phyloP scores from a whole-genome alignment of 768 basidiomycete genomes.

The Lentinula detonsa region DNA sequence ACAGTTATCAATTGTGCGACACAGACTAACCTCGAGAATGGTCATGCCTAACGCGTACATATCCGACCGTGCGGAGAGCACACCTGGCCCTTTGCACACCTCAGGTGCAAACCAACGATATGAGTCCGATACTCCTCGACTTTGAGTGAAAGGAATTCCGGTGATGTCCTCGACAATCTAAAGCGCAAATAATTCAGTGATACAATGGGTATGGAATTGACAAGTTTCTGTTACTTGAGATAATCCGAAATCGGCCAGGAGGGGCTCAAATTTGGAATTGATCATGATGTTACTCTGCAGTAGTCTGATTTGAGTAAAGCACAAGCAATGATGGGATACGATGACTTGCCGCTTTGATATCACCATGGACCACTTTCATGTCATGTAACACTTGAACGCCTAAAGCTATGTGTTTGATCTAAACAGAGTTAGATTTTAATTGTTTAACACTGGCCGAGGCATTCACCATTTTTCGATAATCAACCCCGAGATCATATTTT shows the following conservation, averaged over 20 bases:
- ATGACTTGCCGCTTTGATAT: conserved; percentile 36
- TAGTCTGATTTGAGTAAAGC: not conserved
- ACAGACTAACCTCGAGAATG: conserved; percentile 38
- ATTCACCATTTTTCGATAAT: conserved; percentile 38
- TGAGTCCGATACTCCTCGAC: conserved; percentile 37
- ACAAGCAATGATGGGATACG: not conserved
- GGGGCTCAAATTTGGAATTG: conserved; percentile 33
- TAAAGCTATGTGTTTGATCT: conserved; percentile 41
- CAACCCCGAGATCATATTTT: conserved; percentile 26
- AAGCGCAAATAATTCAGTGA: not conserved
- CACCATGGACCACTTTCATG: conserved; percentile 27
- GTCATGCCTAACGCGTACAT: conserved; percentile 56
- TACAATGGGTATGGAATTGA: not conserved
- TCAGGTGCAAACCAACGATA: conserved; percentile 55
- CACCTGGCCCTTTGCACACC: conserved; percentile 42
- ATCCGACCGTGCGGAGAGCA: conserved; percentile 41
- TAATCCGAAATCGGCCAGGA: conserved; percentile 54
- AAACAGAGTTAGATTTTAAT: not conserved
- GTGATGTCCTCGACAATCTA: conserved; percentile 55
- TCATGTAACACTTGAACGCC: conserved; percentile 45
- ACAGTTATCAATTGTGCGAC: not conserved
- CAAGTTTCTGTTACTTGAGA: conserved; percentile 31
- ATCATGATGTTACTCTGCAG: conserved; percentile 45
- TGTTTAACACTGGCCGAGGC: not conserved
- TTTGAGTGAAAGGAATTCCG: conserved; percentile 52